Base-by-base conservation (phyloP, 2,329 filamentous ascomycete species). In the Colletotrichum limetticola region DNA sequence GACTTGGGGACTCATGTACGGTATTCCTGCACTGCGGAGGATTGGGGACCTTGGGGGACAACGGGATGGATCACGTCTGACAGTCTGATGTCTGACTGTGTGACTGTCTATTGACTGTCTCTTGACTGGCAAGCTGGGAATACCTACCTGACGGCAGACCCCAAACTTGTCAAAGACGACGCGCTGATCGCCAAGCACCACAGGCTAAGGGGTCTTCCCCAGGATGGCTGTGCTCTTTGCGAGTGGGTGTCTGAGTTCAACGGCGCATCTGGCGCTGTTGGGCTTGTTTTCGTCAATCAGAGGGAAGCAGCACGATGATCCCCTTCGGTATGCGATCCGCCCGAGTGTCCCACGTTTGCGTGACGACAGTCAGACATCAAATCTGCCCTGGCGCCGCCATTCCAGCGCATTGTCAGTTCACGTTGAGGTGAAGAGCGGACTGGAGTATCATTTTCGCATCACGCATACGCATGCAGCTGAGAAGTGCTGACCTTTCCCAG, bases 211-310 rank as follows among this genome's bases (percentile, higher is more conserved):
- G 37, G n/a, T 19, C 61, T 28, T 28, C 35, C 19, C 56, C 46
- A 19, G 53, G 42, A 62, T 56, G 68, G 64, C 68, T 61, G 57
- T 68, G 63, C 57, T 35, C 49, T 58, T 67, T 56, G 26, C 28
- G 35, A 9, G 59, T 30, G 59, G 35, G 24, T 16, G 19, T n/a
- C 37, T 24, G 37, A 61, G 57, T 59, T 61, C 14, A 49, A 49
- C 24, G 37, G 59, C n/a, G 32, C 57, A 61, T 49, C 16, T 61
- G 35, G 37, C 37, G 35, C 26, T 49, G 59, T 49, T 61, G 24
- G 24, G 24, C 53, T 14, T 56, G 53, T 56, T 24, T 28, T 16
- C 53, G 26, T 56, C 53, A 28, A 24, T 55, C 14, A 14, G 22
- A 56, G 26, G 22, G 12, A 26, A 28, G 32, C 24, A 37, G 30